Evolutionary conservation across 495 filamentous ascomycete genomes (phyloP), one percentile per base, ranked within the genome.

Genomic region (Bryoglossum gracile): DNA sequence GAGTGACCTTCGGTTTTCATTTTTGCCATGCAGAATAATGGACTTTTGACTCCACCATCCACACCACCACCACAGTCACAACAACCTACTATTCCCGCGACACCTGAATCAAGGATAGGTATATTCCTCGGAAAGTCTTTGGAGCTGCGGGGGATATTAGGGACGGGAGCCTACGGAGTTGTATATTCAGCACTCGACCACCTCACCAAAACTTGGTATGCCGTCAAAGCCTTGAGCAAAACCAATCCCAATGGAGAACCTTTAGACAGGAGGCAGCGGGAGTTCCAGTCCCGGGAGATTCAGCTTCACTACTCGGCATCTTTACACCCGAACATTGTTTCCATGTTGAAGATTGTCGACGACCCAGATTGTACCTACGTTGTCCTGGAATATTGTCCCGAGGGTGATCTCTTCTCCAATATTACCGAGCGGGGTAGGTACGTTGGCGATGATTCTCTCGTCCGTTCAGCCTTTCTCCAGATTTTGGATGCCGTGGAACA

Each of bases 161-260:
- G 92, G 43, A 83, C 92, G 38, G 92, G 92, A 47, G 92, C 92
- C 47, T 98, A 98, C 69, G 92, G 92, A 36, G 89, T 96, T 21
- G 94, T 98, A 11, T 96, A 98, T 69, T 86, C 84, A 28, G 92
- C 92, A 56, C 71, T 90, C 68, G 91, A 97, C 70, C 80, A 89
- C 43, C 81, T 84, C 57, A 91, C 86, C 50, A 76, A 83, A 58
- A 75, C 80, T 26, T 80, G 77, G 48, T 99, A 94, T 71, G 94
- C 92, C 45, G 91, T 99, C 62, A 99, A 99, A 71, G 89, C 89
- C 30, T 76, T 99, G 65, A 90, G 87, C 80, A 97, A 96, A 68
- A 73, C 72, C 63, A 77, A 77, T 63, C 56, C 71, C 48, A 71
- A 77, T 62, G 75, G 74, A 51, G 72, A 79, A 47, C 89, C 87